Base-by-base conservation (phyloP, 352 stramenopile species). In the Pythium monospermum region DNA sequence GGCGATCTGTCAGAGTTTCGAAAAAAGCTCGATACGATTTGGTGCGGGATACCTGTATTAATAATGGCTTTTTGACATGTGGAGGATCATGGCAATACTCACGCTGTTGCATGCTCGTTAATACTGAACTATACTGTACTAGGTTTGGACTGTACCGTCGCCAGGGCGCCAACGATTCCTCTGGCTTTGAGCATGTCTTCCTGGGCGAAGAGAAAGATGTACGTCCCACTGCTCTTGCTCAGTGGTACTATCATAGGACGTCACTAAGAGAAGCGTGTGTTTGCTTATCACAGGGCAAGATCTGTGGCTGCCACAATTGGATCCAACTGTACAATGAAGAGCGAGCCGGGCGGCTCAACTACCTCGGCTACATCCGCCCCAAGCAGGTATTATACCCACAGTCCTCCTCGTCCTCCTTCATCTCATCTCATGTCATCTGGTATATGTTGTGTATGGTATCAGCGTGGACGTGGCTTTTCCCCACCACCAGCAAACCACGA, bases 181-280 rank as follows among this genome's bases (percentile, higher is more conserved):
- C 84, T 6, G 94, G 93, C 25, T 98, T 98, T 60, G 95, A 98
- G 59, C 95, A 98, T 64, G 93, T 98, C 6, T 98, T 98, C 59
- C 78, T 98, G 8, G 95, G 95, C 40, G 95, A 98, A 71, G 85
- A 97, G 38, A 96, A 95, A 49, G 80, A 98, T 52, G 88, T 91
- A 53, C 46, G 83, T 62, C 12, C 5, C 23, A 12, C 47, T 46
- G 18, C 15, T 23, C n/a, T 16, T 36, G 1, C 1, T 22, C 18
- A n/a, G n/a, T n/a, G n/a, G n/a, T n/a, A n/a, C n/a, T n/a, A n/a
- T n/a, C n/a, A n/a, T n/a, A n/a, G n/a, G n/a, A n/a, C n/a, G n/a
- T n/a, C n/a, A n/a, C n/a, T n/a, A n/a, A n/a, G n/a, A n/a, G n/a
- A n/a, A n/a, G n/a, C n/a, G n/a, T n/a, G n/a, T n/a, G n/a, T n/a